These are phyloP conservation scores for Ceratobasidium sp. DNA, from an alignment of 1,284 basidiomycete genomes.

Conservation along the genomic window DNA sequence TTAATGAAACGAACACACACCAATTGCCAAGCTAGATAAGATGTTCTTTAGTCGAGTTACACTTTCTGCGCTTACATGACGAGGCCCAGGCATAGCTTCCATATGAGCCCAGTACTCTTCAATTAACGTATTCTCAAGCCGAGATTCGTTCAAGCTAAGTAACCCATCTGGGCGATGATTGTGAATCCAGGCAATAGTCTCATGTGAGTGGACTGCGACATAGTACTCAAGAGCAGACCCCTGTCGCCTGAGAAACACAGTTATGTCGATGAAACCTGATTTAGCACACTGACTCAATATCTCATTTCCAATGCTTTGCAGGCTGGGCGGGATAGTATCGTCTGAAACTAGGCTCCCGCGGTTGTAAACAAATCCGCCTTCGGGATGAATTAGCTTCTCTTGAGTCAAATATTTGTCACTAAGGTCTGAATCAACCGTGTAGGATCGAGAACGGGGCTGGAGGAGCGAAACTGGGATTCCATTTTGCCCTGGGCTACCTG, in stretches of 20 bases:
- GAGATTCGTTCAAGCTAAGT: background rate
- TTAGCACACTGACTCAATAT: background rate
- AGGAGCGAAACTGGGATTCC: no score
- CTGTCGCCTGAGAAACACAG: background rate
- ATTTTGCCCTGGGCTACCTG: no score
- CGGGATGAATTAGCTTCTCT: constrained; percentile 6
- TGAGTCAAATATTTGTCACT: no score
- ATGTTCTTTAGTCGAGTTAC: no score
- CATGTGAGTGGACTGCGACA: background rate
- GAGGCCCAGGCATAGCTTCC: constrained; percentile 17
- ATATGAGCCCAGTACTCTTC: constrained; percentile 18
- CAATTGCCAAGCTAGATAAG: constrained; percentile 1
- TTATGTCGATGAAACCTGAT: background rate
- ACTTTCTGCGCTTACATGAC: no score
- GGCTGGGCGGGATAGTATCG: background rate
- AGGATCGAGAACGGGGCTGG: no score
- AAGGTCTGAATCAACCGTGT: no score
- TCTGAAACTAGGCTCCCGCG: background rate
- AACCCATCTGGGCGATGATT: background rate
- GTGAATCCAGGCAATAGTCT: background rate
- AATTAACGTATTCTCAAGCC: background rate
- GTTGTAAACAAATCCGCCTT: no score
- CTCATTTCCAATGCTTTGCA: background rate
- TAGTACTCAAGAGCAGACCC: background rate
- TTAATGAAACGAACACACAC: background rate